These are phyloP conservation scores for Xylariaceae sp. DNA, from an alignment of 2,329 filamentous ascomycete genomes.

Conservation along the genomic window DNA sequence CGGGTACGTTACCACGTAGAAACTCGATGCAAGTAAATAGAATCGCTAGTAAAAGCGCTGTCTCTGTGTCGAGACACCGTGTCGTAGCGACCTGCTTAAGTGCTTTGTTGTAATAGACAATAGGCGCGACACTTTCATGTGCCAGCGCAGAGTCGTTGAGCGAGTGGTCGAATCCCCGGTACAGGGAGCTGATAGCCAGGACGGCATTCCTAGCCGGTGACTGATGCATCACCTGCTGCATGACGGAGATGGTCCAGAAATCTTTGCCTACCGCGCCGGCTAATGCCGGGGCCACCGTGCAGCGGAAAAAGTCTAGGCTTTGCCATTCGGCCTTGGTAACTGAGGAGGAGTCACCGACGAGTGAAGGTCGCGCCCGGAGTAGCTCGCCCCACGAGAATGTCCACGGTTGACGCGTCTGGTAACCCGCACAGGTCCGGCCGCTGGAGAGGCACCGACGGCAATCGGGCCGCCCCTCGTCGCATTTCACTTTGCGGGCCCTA, in stretches of 20 bases:
- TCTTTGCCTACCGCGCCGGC: constrained; percentile 4
- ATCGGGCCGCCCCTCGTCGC: constrained; percentile 28
- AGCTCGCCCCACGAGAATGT: constrained; percentile 16
- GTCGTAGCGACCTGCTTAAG: constrained; percentile 12
- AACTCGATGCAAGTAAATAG: constrained; percentile 51
- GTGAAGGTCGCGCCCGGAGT: constrained; percentile 10
- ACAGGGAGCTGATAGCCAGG: constrained; percentile 18
- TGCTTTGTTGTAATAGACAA: constrained; percentile 16
- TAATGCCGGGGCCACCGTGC: constrained; percentile 13
- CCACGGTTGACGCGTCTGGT: constrained; percentile 6
- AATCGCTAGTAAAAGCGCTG: constrained; percentile 21
- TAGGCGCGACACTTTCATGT: background rate
- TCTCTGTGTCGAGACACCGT: constrained; percentile 1
- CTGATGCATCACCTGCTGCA: constrained; percentile 15
- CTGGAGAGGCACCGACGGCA: constrained; percentile 26
- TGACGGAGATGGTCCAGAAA: constrained; percentile 16
- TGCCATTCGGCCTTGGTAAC: constrained; percentile 7
- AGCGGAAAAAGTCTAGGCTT: constrained; percentile 18
- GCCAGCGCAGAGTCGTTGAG: background rate
- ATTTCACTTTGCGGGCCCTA: constrained; percentile 29
- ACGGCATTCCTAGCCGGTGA: constrained; percentile 14
- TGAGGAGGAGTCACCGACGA: constrained; percentile 2
- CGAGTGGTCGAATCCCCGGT: constrained; percentile 9
- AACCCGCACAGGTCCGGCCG: constrained; percentile 25
- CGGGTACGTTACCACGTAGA: constrained; percentile 43